Evolutionary conservation across 2,329 filamentous ascomycete species (phyloP).

Genomic region (Verticillium isaacii): DNA sequence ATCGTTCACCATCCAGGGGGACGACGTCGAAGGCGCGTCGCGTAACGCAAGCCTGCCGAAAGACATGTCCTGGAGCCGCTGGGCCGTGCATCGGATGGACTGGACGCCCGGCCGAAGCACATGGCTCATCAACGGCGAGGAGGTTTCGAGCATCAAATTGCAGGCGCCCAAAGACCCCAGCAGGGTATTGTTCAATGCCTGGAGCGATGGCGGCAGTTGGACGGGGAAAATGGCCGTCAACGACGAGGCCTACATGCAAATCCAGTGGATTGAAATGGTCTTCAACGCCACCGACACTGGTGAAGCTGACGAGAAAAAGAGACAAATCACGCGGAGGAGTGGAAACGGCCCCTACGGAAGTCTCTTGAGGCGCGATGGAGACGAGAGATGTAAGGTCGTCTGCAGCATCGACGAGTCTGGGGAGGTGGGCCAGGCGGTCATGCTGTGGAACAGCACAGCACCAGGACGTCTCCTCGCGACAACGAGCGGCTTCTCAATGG

Average conservation of each 20-base stretch:
- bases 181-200: conserved; percentile 53
- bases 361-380: conserved; percentile 6
- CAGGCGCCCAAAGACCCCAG: conserved; percentile 49
- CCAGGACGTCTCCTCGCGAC: conserved; percentile 15
- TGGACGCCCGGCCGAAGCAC: conserved; percentile 49
- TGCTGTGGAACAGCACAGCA: conserved; percentile 17
- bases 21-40: conserved; percentile 41
- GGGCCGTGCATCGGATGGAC: conserved; percentile 56
- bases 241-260: conserved; percentile 48
- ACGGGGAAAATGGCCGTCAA: conserved; percentile 51
- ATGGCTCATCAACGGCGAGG: conserved; percentile 50
- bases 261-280: conserved; percentile 59
- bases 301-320: neutral
- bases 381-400: conserved; percentile 17
- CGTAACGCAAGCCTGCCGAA: conserved; percentile 40
- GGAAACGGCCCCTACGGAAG: conserved; percentile 3
- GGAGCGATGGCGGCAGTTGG: conserved; percentile 58
- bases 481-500: conserved; percentile 8
- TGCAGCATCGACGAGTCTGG: conserved; percentile 30
- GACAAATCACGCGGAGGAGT: neutral
- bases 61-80: conserved; percentile 43
- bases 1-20: conserved; percentile 37
- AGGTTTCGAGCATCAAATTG: conserved; percentile 48
- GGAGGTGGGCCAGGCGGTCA: conserved; percentile 31
- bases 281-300: conserved; percentile 37